These are phyloP conservation scores for Hypoxylon perforatum DNA, from an alignment of 495 filamentous ascomycete genomes.

Conservation along the genomic window DNA sequence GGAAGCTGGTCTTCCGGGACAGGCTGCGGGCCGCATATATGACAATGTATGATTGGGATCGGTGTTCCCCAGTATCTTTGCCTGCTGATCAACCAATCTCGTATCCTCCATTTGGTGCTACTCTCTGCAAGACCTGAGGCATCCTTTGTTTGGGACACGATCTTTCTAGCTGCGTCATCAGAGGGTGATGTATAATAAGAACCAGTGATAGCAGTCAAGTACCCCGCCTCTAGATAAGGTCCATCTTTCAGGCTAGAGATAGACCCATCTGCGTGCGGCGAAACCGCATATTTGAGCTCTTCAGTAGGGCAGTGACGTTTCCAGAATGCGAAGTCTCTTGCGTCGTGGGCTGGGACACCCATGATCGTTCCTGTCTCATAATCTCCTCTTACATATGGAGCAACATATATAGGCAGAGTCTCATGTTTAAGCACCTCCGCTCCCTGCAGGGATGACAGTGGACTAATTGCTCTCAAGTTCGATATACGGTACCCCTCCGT, in stretches of 20 bases:
- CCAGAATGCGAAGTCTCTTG: slow-evolving; percentile 82
- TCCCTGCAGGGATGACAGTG: slow-evolving; percentile 67
- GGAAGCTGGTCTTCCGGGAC: slow-evolving; percentile 82
- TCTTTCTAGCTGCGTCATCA: slow-evolving; percentile 67
- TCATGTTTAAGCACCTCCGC: slow-evolving; percentile 59
- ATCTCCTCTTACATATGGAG: slow-evolving; percentile 86
- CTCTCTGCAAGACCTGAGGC: slow-evolving; percentile 64
- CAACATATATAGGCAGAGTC: slow-evolving; percentile 78
- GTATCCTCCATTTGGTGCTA: slow-evolving; percentile 76
- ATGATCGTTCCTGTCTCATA: slow-evolving; percentile 92
- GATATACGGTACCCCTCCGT: slow-evolving; percentile 78
- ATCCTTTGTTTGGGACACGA: slow-evolving; percentile 66
- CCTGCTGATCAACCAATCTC: slow-evolving; percentile 89
- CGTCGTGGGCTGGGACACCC: slow-evolving; percentile 89
- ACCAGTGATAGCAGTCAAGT: slow-evolving; percentile 72
- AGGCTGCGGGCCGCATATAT: slow-evolving; percentile 78
- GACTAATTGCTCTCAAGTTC: slow-evolving; percentile 71
- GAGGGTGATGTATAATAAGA: slow-evolving; percentile 69
- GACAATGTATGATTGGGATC: slow-evolving; percentile 89
- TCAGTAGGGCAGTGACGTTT: slow-evolving; percentile 68
- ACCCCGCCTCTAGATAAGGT: slow-evolving; percentile 70
- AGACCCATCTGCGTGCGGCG: slow-evolving; percentile 62
- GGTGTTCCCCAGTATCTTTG: slow-evolving; percentile 93
- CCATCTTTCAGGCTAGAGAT: slow-evolving; percentile 52
- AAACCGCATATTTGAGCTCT: slow-evolving; percentile 63